A percentile compares a stretch with the other conserved stretches of the same genome.
These are phyloP conservation scores for Phaeosphaeria sp. DNA, from an alignment of 2,329 filamentous ascomycete genomes.

Conservation along the genomic window DNA sequence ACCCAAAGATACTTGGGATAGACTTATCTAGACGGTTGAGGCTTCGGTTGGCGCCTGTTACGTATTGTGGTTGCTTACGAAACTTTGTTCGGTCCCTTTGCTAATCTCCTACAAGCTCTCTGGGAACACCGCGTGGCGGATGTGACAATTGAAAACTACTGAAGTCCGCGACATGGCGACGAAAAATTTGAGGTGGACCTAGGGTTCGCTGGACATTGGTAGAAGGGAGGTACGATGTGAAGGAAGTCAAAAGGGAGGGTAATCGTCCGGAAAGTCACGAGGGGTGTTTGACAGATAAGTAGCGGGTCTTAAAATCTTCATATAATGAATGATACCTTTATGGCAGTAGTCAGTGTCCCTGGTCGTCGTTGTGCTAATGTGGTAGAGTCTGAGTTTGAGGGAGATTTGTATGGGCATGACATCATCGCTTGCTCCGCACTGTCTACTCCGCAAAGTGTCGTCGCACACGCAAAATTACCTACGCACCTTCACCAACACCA, in stretches of 20 bases:
- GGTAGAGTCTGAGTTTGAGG: background rate
- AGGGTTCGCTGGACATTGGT: no score
- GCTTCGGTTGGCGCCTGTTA: background rate
- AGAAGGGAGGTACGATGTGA: no score
- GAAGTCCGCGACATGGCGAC: background rate
- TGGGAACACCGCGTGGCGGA: background rate
- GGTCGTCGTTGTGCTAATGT: background rate
- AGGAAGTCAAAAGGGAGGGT: no score
- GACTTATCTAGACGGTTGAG: background rate
- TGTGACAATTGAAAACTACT: background rate
- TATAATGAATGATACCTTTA: no score
- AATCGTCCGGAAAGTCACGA: no score
- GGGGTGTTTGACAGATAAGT: no score
- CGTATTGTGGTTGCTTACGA: constrained; percentile 1
- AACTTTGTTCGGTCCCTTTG: background rate
- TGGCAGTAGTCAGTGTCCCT: no score
- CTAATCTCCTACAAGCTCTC: background rate
- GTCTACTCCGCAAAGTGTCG: background rate
- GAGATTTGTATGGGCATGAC: background rate
- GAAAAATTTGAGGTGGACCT: no score
- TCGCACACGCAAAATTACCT: background rate
- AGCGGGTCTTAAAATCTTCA: no score
- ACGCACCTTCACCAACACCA: background rate
- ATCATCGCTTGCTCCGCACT: background rate
- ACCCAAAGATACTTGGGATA: background rate